These are phyloP conservation scores for Echeveria elegans DNA, from an alignment of 164 flowering plant genomes.

Conservation along the genomic window DNA sequence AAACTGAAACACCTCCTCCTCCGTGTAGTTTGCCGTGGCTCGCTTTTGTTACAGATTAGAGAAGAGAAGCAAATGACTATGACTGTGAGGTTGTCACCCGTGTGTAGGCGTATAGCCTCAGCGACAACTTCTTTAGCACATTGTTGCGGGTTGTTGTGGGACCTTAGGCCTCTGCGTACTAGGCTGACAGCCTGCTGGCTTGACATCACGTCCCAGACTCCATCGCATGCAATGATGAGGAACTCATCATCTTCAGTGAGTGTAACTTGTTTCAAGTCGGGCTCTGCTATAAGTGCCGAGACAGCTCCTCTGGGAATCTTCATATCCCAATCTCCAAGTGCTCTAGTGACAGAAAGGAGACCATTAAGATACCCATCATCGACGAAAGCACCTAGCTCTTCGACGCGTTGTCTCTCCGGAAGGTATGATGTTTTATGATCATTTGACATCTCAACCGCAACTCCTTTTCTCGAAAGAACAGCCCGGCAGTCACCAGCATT, in stretches of 20 bases:
- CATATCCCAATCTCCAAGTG: constrained; percentile 59
- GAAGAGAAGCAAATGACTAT: constrained; percentile 40
- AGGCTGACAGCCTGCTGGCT: constrained; percentile 47
- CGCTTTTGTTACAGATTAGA: constrained; percentile 7
- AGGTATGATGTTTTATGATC: constrained; percentile 39
- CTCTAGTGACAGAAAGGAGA: constrained; percentile 45
- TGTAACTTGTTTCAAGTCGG: constrained; percentile 29
- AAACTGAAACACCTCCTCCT: constrained; percentile 21
- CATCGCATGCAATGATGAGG: constrained; percentile 55
- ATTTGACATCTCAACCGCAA: constrained; percentile 40
- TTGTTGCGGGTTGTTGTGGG: constrained; percentile 40
- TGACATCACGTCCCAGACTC: constrained; percentile 57
- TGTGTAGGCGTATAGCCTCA: constrained; percentile 41
- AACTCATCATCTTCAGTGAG: constrained; percentile 50
- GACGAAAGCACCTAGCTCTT: constrained; percentile 35
- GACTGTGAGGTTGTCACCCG: constrained; percentile 45
- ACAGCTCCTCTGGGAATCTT: constrained; percentile 34
- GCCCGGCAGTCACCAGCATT: constrained; percentile 63
- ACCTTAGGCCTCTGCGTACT: constrained; percentile 37
- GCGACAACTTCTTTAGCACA: constrained; percentile 41
- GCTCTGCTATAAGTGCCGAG: constrained; percentile 51
- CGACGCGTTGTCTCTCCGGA: constrained; percentile 39
- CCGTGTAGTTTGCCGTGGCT: constrained; percentile 16
- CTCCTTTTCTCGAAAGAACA: constrained; percentile 47
- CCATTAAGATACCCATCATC: constrained; percentile 49